Base-by-base conservation (phyloP, 768 basidiomycete genomes). In the Rhodotorula paludigena region DNA sequence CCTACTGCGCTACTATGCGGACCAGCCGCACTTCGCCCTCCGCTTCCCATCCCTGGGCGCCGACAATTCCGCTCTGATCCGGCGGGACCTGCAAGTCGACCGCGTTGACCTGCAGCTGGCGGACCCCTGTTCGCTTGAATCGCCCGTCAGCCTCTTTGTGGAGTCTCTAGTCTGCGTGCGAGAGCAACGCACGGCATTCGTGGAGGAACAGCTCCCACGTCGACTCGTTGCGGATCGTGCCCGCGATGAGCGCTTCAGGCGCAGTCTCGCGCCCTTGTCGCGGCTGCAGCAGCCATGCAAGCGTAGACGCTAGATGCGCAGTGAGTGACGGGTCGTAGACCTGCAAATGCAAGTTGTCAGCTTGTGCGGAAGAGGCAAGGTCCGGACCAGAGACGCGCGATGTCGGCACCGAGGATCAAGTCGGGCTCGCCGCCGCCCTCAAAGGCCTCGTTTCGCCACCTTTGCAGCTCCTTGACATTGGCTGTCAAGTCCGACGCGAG, bases 1-100 rank as follows among this genome's bases (percentile, higher is more conserved):
- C n/a, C n/a, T n/a, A n/a, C n/a, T n/a, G n/a, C n/a, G n/a, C n/a
- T n/a, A n/a, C n/a, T n/a, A 66, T 66, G 7, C 42, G 39, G 3
- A 72, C 65, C 9, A 72, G 66, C 38, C 66, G 41, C 5, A 72
- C 66, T 32, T 56, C 49, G 18, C 70, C 70, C 10, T 72, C 70
- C 18, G 60, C 63, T 20, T 67, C 70, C 63, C 63, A 72, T 0
- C 70, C 70, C 39, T 72, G 66, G 0, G 65, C 70, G 11, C 70
- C 70, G 16, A 72, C 66, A 14, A 72, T 38, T 9, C 70, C 70
- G 38, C 53, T 42, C 35, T 60, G 20, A 2, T 49, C 55, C 7
- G 21, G 33, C 3, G 35, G 44, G 9, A 1, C 11, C 15, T 20
- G 5, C 38, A 71, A 47, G 41, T 28, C 35, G 18, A 71, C 56